phyloP scores from a whole-genome alignment of 2,329 filamentous ascomycete species.

The Neurospora sp. region DNA sequence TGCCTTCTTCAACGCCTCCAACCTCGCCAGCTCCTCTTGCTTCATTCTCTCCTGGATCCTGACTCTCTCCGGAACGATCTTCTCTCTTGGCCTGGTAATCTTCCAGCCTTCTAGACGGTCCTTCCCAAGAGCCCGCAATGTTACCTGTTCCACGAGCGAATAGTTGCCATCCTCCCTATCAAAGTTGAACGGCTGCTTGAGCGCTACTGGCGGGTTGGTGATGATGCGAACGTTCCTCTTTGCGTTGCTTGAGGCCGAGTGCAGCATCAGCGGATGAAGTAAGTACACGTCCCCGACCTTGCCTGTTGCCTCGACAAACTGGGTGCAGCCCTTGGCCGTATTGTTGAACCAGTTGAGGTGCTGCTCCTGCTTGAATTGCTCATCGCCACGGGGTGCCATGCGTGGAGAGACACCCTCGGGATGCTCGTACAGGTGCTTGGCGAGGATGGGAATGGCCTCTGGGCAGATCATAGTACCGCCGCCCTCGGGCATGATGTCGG shows the following conservation, averaged over 20 bases:
- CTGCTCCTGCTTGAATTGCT: conserved; percentile 32
- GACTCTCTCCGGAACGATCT: conserved; percentile 38
- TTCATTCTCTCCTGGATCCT: conserved; percentile 40
- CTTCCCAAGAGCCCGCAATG: conserved; percentile 36
- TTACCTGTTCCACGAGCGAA: conserved; percentile 46
- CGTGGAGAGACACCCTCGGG: conserved; percentile 56
- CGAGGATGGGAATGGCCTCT: conserved; percentile 45
- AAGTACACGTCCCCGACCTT: conserved; percentile 46
- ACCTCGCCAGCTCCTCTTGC: conserved; percentile 36
- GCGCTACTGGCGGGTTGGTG: conserved; percentile 44
- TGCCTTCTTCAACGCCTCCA: conserved; percentile 22
- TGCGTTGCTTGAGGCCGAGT: conserved; percentile 41
- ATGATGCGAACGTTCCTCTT: conserved; percentile 34
- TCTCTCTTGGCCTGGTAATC: conserved; percentile 38
- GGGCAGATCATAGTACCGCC: conserved; percentile 58
- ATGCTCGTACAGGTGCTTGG: conserved; percentile 47
- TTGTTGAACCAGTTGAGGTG: conserved; percentile 35
- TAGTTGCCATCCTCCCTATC: conserved; percentile 37
- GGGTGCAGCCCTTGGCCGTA: conserved; percentile 29
- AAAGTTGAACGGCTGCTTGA: conserved; percentile 42
- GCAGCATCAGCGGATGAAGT: conserved; percentile 51
- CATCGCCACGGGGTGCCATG: conserved; percentile 47
- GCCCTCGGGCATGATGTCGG: conserved; percentile 47
- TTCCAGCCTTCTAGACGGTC: conserved; percentile 41
- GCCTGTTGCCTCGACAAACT: conserved; percentile 45